Evolutionary conservation across 1,284 basidiomycete genomes (phyloP), one percentile per base, ranked within the genome.

Genomic region (Phylloboletellus chloephorus): DNA sequence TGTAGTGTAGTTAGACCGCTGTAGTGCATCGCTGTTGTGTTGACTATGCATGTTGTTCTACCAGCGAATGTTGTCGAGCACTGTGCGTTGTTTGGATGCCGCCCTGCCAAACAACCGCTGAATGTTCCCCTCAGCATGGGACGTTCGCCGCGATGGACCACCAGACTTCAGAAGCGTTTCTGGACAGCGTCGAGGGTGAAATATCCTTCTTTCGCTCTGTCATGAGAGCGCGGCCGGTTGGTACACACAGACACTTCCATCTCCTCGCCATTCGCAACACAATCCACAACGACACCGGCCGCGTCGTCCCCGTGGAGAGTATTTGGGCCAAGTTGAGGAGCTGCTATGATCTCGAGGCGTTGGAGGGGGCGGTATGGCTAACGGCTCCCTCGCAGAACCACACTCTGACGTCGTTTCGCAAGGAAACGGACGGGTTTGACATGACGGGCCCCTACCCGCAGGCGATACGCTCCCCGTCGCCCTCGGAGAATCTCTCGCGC

Each of bases 181-280:
- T 89, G 19, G 73, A 82, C 56, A 79, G 75, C 5, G 76, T 87
- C 42, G 78, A 83, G 52, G 86, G 86, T 29, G 87, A 89, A 61
- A 84, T 88, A 31, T 72, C 82, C 4, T 83, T 90, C 64, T 88
- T 88, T 56, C 75, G 82, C 37, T 79, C 83, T 2, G 68, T 88
- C 29, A 86, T 82, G 74, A 79, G 80, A 34, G 73, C 83, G 6
- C 70, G 87, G 41, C 87, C 86, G 0, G 75, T 89, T 41, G 87
- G 86, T 36, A 76, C 83, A 29, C 82, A 89, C 63, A 77, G 77
- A 19, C 76, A 86, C 61, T 88, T 90, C 65, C 85, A 89, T 56
- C 67, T 85, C 52, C 67, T 90, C 44, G 72, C 78, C 46, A 82
- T 90, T 47, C 78, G 79, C 48, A 81, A 76, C 50, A 68, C 74